Percentiles rank a stretch among this genome's conserved stretches.
These are phyloP conservation scores for Fusarium torreyae DNA, from an alignment of 2,329 filamentous ascomycete genomes.

Conservation along the genomic window DNA sequence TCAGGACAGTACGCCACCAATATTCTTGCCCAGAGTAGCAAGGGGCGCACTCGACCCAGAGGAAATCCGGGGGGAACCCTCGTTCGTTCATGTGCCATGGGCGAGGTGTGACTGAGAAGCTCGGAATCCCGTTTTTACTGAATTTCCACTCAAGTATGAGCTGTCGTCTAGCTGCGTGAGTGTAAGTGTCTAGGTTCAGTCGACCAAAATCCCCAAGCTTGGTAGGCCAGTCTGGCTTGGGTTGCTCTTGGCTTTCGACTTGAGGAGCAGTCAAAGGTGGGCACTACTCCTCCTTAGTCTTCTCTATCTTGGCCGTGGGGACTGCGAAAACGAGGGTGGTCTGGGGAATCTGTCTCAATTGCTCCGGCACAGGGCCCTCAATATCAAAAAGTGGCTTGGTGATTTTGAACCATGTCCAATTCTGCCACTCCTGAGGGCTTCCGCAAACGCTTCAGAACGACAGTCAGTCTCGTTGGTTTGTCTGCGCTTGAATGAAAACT, in stretches of 20 bases:
- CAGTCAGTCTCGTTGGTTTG: conserved; percentile 4
- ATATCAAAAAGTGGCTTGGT: conserved; percentile 36
- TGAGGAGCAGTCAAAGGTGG: conserved; percentile 27
- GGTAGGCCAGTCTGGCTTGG: background rate
- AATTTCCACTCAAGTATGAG: conserved; percentile 37
- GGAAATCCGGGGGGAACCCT: conserved; percentile 35
- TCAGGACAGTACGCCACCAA: conserved; percentile 36
- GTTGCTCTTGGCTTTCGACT: background rate
- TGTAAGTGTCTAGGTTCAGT: conserved; percentile 20
- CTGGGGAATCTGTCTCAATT: conserved; percentile 21
- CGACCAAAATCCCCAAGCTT: conserved; percentile 32
- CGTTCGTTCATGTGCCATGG: conserved; percentile 8
- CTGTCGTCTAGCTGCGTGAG: conserved; percentile 17
- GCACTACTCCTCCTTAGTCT: conserved; percentile 43
- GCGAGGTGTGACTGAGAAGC: conserved; percentile 38
- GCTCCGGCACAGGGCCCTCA: conserved; percentile 8
- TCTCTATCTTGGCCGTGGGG: conserved; percentile 36
- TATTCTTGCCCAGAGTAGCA: background rate
- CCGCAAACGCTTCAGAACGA: background rate
- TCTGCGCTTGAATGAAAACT: background rate
- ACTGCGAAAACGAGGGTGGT: conserved; percentile 42
- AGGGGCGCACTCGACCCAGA: conserved; percentile 33
- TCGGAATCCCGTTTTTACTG: conserved; percentile 45
- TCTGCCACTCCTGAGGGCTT: conserved; percentile 7
- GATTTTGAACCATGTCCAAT: conserved; percentile 49